Evolutionary conservation across 768 basidiomycete species (phyloP).

Genomic region (Kondoa malvinella): DNA sequence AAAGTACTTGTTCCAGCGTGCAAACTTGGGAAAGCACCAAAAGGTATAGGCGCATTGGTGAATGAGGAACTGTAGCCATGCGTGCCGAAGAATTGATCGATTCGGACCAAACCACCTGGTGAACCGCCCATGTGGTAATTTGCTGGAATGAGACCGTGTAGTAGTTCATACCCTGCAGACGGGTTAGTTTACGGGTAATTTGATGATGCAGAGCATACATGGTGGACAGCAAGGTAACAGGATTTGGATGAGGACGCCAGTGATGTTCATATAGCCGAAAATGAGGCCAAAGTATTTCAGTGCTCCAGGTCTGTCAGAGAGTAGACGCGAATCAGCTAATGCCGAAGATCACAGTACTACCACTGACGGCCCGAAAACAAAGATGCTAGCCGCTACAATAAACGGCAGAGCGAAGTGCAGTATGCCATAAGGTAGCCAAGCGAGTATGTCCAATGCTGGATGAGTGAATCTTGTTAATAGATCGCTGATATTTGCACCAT

Average conservation of each 20-base stretch:
- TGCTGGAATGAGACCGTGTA: slow-evolving; percentile 88
- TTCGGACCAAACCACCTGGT: slow-evolving; percentile 77
- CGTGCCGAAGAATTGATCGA: slow-evolving; percentile 67
- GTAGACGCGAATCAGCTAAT: not conserved
- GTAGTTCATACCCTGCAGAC: slow-evolving; percentile 79
- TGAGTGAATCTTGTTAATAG: slow-evolving; percentile 89
- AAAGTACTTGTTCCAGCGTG: slow-evolving; percentile 82
- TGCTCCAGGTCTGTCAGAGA: slow-evolving; percentile 35
- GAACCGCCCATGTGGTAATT: slow-evolving; percentile 83
- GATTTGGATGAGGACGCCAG: slow-evolving; percentile 74
- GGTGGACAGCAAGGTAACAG: slow-evolving; percentile 83
- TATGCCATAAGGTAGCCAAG: slow-evolving; percentile 95
- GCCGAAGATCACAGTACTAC: not conserved
- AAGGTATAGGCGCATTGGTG: slow-evolving; percentile 74
- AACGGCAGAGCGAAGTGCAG: slow-evolving; percentile 76
- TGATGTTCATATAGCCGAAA: slow-evolving; percentile 83
- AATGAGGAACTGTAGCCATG: slow-evolving; percentile 63
- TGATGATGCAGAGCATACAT: slow-evolving; percentile 32
- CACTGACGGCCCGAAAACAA: slow-evolving; percentile 68
- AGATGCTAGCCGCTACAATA: slow-evolving; percentile 64
- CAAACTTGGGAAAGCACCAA: slow-evolving; percentile 89
- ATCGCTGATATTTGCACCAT: slow-evolving; percentile 95
- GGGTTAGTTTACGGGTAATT: not conserved
- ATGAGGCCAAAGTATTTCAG: slow-evolving; percentile 69
- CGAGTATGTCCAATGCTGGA: slow-evolving; percentile 73